Percentiles rank a stretch among this genome's conserved stretches.
Conservation (phyloP, 768 basidiomycete genomes). For the Termitomyces sp. region DNA sequence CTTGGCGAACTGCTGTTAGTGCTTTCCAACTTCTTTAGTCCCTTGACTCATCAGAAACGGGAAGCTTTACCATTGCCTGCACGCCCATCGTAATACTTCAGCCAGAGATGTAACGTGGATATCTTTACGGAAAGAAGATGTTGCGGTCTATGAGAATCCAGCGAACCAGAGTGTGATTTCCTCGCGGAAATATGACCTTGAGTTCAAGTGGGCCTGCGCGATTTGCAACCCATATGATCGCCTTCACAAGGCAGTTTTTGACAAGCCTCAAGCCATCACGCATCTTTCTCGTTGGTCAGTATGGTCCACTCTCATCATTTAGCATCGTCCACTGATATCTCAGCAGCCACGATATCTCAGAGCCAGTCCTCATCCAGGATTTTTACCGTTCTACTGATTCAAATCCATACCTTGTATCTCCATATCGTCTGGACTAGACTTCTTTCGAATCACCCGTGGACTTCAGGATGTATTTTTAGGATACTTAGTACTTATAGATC, state of each 20-base stretch:
- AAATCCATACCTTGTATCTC: constrained; percentile 1
- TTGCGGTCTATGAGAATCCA: neutral
- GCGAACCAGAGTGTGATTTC: neutral
- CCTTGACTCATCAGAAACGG: neutral
- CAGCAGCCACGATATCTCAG: neutral
- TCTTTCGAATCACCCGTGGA: neutral
- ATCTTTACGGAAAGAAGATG: neutral
- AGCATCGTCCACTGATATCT: neutral
- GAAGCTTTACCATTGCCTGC: constrained; percentile 3
- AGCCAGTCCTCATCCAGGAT: neutral
- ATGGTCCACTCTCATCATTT: too few relatives aligned
- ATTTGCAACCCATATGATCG: constrained; percentile 1
- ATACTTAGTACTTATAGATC: neutral
- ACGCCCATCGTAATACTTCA: neutral
- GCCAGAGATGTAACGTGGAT: neutral
- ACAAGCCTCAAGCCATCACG: neutral
- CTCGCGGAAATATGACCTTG: neutral
- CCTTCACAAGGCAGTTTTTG: neutral
- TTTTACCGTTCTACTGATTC: constrained; percentile 6
- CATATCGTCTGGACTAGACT: neutral
- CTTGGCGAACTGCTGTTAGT: constrained; percentile 4
- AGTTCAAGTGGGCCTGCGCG: constrained; percentile 2
- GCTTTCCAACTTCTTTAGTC: neutral
- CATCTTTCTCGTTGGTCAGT: neutral
- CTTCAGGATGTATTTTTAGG: neutral